Conservation (phyloP, 169 alveolate genomes). For the Eimeria maxima region DNA sequence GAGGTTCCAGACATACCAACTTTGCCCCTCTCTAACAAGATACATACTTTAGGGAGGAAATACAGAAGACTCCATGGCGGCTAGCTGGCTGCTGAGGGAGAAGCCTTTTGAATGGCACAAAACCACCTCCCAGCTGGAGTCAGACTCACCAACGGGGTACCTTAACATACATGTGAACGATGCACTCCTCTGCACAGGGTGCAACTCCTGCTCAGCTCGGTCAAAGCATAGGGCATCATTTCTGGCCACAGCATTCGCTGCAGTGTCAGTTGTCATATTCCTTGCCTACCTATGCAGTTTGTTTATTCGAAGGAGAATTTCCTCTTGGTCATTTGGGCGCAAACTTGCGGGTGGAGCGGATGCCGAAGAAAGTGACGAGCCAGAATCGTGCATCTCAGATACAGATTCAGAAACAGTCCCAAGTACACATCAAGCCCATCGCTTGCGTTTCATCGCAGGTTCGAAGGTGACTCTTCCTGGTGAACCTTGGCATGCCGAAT, state of each 20-base stretch:
- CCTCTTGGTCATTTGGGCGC: neutral
- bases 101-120: neutral
- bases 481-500: neutral
- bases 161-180: neutral
- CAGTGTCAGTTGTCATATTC: neutral
- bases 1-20: neutral
- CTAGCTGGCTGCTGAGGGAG: neutral
- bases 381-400: neutral
- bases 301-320: neutral
- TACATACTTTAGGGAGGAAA: neutral
- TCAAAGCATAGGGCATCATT: neutral
- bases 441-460: neutral
- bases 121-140: neutral
- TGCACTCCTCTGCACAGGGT: neutral
- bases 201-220: neutral
- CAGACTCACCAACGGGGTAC: neutral
- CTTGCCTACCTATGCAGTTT: neutral
- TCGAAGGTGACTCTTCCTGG: neutral
- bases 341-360: neutral
- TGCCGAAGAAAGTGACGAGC: neutral
- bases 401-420: neutral
- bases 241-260: neutral
- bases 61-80: neutral
- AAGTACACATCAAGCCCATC: neutral
- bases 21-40: neutral